Evolutionary conservation across 108 stramenopile species (phyloP).

Genomic region (Chaetoceros tenuissimus): DNA sequence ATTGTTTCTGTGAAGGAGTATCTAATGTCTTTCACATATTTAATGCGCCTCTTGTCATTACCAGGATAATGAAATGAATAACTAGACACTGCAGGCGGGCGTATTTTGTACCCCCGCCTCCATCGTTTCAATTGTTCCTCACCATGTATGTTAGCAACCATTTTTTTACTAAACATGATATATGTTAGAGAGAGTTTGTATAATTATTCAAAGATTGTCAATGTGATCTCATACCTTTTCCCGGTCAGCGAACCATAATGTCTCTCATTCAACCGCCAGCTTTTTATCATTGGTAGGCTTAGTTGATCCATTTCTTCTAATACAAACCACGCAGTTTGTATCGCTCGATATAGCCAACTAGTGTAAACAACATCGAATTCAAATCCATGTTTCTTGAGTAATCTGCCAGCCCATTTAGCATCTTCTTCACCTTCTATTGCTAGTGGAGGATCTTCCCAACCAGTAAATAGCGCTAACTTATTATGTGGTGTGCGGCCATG

Average conservation of each 20-base stretch:
- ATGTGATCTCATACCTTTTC: background rate
- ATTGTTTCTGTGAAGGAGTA: constrained; percentile 60
- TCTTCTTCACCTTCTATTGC: constrained; percentile 85
- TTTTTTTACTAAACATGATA: constrained; percentile 44
- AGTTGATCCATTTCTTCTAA: constrained; percentile 87
- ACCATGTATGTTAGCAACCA: constrained; percentile 88
- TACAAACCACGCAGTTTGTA: constrained; percentile 70
- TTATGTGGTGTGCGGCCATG: constrained; percentile 93
- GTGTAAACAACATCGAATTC: constrained; percentile 97
- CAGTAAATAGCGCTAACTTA: constrained; percentile 88
- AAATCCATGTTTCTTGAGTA: constrained; percentile 78
- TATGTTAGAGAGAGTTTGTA: background rate
- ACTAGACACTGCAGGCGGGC: constrained; percentile 75
- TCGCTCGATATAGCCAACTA: constrained; percentile 87
- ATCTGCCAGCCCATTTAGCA: constrained; percentile 69
- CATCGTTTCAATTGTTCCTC: constrained; percentile 90
- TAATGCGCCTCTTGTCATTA: constrained; percentile 78
- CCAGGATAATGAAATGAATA: constrained; percentile 80
- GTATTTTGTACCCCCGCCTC: constrained; percentile 77
- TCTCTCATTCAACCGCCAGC: constrained; percentile 90
- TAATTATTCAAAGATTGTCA: constrained; percentile 65
- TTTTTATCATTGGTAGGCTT: constrained; percentile 90
- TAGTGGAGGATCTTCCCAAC: constrained; percentile 86
- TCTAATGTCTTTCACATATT: constrained; percentile 73
- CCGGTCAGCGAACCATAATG: background rate